Evolutionary conservation across 176 grass and related monocot species (phyloP), one percentile per base, ranked within the genome.

Genomic region (Pontederia crassipes): DNA sequence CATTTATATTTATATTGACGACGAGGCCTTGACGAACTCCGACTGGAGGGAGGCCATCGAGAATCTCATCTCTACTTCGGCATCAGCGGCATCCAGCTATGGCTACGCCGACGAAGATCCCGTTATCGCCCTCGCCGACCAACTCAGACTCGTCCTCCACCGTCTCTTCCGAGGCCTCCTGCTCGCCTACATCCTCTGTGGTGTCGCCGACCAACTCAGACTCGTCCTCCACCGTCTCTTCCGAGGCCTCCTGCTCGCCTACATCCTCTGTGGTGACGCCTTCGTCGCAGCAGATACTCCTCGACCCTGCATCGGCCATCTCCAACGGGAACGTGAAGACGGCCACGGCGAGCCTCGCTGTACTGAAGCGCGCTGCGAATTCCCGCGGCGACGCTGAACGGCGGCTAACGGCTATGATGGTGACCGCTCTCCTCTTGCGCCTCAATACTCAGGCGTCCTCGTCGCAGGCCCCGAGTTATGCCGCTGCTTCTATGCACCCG

Each of bases 1-100:
- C n/a, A n/a, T n/a, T n/a, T n/a, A n/a, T n/a, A n/a, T n/a, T n/a
- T n/a, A n/a, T n/a, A n/a, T n/a, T n/a, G 64, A 67, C 8, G 40
- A 48, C 26, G 57, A 59, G 6, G 64, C 24, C 18, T 47, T 40
- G 48, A 67, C 49, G 5, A 28, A 29, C 20, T 15, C n/a, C 64
- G 64, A 54, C 26, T 67, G 64, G 64, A 49, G 64, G 13, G 49
- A 67, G 49, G 24, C 64, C 26, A 67, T 67, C 8, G 45, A 48
- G 32, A 10, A 48, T 11, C 45, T 64, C 61, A 64, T 64, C n/a
- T 49, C 61, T 12, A 16, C 61, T 8, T 7, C 20, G 6, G 28
- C 10, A 11, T 11, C 59, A 12, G 4, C 59, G 59, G 10, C 10
- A 11, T n/a, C n/a, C n/a, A n/a, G n/a, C n/a, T n/a, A n/a, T n/a